Percentiles rank a stretch among this genome's conserved stretches.
Evolutionary conservation across 2,329 filamentous ascomycete genomes (phyloP).

Genomic region (Xylaria sp.): DNA sequence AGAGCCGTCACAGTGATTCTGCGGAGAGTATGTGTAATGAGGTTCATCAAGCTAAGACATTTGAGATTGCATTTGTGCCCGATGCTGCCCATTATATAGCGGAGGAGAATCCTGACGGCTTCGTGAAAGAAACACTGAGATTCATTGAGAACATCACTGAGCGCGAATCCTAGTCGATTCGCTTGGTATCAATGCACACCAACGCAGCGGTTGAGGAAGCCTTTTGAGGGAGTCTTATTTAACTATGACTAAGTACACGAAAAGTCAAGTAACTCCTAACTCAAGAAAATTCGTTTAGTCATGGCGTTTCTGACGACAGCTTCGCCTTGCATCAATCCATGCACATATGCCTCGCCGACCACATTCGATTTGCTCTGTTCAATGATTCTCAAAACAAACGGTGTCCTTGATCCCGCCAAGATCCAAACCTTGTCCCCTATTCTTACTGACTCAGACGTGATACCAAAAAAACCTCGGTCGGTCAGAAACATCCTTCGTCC

Average conservation of each 20-base stretch:
- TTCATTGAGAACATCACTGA: not conserved
- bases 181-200: no score
- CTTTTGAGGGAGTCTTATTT: no score
- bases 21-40: not conserved
- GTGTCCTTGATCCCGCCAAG: conserved; percentile 25
- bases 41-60: not conserved
- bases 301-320: not conserved
- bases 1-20: not conserved
- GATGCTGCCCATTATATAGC: not conserved
- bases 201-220: no score
- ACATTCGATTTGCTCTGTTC: not conserved
- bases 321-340: conserved; percentile 23
- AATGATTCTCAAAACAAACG: conserved; percentile 16
- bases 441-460: conserved; percentile 25
- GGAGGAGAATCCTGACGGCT: not conserved
- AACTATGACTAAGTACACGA: not conserved
- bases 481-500: conserved; percentile 27
- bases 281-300: not conserved
- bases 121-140: not conserved
- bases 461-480: conserved; percentile 20
- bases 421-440: conserved; percentile 23
- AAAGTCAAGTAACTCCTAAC: not conserved
- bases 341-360: conserved; percentile 26
- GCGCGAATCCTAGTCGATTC: no score
- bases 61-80: not conserved